Base-by-base conservation (phyloP, 2,329 filamentous ascomycete genomes). In the Gliomastix tumulicola region DNA sequence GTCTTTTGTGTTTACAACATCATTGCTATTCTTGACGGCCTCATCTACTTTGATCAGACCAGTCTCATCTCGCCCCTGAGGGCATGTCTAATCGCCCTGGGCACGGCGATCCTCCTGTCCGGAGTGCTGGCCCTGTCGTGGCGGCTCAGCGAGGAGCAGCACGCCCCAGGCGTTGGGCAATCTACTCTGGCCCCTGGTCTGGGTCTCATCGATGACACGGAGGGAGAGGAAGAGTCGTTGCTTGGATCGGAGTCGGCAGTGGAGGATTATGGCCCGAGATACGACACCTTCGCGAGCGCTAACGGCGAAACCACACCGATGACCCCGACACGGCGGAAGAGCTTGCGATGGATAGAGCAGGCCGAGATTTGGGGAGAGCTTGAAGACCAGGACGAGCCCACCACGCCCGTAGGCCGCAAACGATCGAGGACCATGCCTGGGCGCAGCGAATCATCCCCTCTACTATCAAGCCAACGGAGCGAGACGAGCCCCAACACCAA, bases 1-100 rank as follows among this genome's bases (percentile, higher is more conserved):
- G 89, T 97, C 27, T 98, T 98, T 63, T 98, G 92, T 71, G 79
- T 97, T 45, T 98, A 97, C 72, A 98, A 98, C 69, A 95, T 98
- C 53, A 89, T 97, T 53, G 92, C 92, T 46, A 98, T 98, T 48
- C 69, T 97, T 48, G 92, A 98, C 61, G 92, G 92, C 21, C 72
- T 98, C 48, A 95, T 98, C 50, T 98, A 97, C 63, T 98, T 97
- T 65, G 76, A 84, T 49, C 92, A 98, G 61, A 84, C 83, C 36
- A 82, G 88, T 45, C 74, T 85, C 38, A 78, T 98, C 44, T 79
- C 82, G 13, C 71, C 79, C 1, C 62, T 92, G 3, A 82, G 87
- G 51, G 90, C 85, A 13, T 78, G 79, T 25, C 74, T 94, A 30
- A 94, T 97, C 44, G 78, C 88, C 0, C 60, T 98, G 3, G 92